Evolutionary conservation across 129 eudicot genomes (phyloP), one percentile per base, ranked within the genome.

Genomic region (Tagetes erecta): DNA sequence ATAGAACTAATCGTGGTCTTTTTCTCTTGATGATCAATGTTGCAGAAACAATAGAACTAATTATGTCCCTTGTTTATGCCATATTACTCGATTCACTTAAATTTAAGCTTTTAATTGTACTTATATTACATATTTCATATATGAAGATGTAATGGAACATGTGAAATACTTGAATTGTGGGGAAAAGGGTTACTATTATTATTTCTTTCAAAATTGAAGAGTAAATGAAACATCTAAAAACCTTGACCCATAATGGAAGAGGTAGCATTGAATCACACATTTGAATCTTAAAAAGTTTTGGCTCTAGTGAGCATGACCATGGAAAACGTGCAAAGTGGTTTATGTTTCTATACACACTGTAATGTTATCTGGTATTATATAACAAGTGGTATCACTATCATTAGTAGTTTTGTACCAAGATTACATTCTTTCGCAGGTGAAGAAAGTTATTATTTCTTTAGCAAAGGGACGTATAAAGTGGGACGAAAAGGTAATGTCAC

Each of bases 401-500:
- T 44, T 44, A 6, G 2, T 44, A 44, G 64, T 20, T 74, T 20
- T 75, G 1, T 56, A 70, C 64, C 77, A 51, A 85, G 67, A 57
- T 75, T 84, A 62, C 65, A 14, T 73, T 42, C 56, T 68, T 76
- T 76, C 55, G 68, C 96, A 93, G 98, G 96, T 67, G 98, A 92
- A 76, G 87, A 87, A 47, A 83, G 64, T 71, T 93, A 93, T 75
- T 93, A 84, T 76, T 62, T 93, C 72, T 93, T 87, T 73, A 73
- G 79, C 44, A 83, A 86, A 76, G 98, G 97, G 67, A 90, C 88
- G 2, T 93, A 86, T 82, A 93, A 90, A 84, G 96, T 90, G 80
- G 98, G 98, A 46, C 80, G 97, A 63, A 93, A 81, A 93, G 98
- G 98, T 93, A 83, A 68, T 41, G 6, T 12, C 13, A 12, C 56